These are phyloP conservation scores for Orbilia blumenaviensis DNA, from an alignment of 2,329 filamentous ascomycete genomes.

Conservation along the genomic window DNA sequence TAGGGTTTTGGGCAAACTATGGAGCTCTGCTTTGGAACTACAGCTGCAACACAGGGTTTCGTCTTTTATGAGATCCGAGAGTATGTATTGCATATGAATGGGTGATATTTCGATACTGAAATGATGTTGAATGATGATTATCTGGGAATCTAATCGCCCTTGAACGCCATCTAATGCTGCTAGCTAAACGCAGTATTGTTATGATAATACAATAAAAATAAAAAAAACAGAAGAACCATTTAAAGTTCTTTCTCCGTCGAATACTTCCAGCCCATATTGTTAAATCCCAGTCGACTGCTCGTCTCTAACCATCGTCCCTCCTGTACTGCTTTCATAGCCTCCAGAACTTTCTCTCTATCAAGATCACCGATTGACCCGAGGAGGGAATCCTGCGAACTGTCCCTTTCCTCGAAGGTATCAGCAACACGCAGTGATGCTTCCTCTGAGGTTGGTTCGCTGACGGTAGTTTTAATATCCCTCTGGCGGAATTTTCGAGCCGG, in stretches of 20 bases:
- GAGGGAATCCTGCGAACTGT: constrained; percentile 37
- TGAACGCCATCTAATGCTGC: neutral
- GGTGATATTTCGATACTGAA: too few species aligned
- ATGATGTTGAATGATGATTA: too few species aligned
- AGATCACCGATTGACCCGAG: constrained; percentile 5
- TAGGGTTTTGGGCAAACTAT: constrained; percentile 52
- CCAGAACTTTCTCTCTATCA: constrained; percentile 24
- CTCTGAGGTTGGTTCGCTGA: neutral
- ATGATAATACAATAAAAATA: too few species aligned
- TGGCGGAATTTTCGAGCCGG: neutral
- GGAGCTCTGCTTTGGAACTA: neutral
- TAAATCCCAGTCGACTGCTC: constrained; percentile 34
- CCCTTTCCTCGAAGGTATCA: constrained; percentile 14
- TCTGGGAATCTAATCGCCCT: neutral
- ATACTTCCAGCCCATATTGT: constrained; percentile 38
- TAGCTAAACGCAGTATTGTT: neutral
- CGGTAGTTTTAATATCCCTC: neutral
- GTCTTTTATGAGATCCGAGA: too few species aligned
- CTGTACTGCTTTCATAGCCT: constrained; percentile 27
- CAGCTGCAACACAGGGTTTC: constrained; percentile 29
- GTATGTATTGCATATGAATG: neutral
- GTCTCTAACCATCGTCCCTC: constrained; percentile 31
- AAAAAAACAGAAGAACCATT: neutral
- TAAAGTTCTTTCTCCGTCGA: constrained; percentile 31
- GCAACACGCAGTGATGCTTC: neutral